Evolutionary conservation across 176 grass and related monocot species (phyloP).

Genomic region (Cenchrus fungigraminus): DNA sequence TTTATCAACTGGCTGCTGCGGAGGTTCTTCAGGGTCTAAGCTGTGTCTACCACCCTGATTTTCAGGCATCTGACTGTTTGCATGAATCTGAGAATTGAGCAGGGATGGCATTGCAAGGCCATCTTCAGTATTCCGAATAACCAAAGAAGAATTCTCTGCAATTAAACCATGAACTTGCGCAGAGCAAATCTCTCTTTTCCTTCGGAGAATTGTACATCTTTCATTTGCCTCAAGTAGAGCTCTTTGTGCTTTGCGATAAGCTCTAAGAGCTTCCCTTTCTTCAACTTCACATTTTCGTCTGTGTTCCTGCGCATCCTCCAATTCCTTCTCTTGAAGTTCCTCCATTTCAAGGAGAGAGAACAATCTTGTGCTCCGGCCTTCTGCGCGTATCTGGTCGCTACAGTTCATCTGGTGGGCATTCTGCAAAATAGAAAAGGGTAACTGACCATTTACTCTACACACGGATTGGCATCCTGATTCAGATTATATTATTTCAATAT

Average conservation of each 20-base stretch:
- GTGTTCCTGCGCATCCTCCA: constrained; percentile 83
- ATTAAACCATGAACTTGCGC: constrained; percentile 70
- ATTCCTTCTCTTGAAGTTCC: constrained; percentile 79
- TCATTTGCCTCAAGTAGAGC: constrained; percentile 89
- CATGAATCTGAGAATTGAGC: constrained; percentile 39
- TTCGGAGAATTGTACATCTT: constrained; percentile 75
- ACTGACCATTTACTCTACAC: constrained; percentile 34
- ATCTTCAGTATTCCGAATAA: constrained; percentile 48
- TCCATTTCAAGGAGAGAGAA: constrained; percentile 76
- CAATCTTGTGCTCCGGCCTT: constrained; percentile 50
- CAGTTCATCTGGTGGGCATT: constrained; percentile 41
- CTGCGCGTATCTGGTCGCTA: constrained; percentile 36
- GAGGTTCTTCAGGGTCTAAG: constrained; percentile 44
- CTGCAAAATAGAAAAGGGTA: constrained; percentile 38
- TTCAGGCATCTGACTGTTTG: constrained; percentile 52
- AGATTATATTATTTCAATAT: not conserved
- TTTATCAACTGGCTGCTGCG: constrained; percentile 53
- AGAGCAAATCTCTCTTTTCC: constrained; percentile 77
- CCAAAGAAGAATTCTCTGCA: constrained; percentile 55
- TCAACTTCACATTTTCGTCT: constrained; percentile 77
- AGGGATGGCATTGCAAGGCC: constrained; percentile 50
- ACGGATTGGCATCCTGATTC: not conserved
- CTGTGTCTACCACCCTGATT: constrained; percentile 52
- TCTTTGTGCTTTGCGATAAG: constrained; percentile 81
- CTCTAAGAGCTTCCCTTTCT: constrained; percentile 91